Evolutionary conservation across 371 early-diverging fungal species (phyloP).

Genomic region (Funneliformis caledonium): DNA sequence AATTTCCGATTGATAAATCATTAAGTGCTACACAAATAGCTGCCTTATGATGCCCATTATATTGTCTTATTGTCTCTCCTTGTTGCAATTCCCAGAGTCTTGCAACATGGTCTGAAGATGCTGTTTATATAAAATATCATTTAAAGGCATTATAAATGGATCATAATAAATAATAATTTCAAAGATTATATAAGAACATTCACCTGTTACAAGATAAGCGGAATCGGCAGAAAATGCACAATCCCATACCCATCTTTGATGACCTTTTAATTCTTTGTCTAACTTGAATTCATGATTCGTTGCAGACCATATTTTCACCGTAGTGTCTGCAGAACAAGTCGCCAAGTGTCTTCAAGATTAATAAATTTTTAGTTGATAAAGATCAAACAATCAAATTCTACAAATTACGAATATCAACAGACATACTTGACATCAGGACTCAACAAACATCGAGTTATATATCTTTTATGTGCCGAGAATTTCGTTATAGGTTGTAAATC

Average conservation of each 20-base stretch:
- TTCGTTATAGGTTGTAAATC: conserved; percentile 76
- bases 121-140: conserved; percentile 45
- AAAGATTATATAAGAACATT: neutral
- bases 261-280: conserved; percentile 79
- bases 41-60: conserved; percentile 91
- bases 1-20: conserved; percentile 62
- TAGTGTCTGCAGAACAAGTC: conserved; percentile 88
- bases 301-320: conserved; percentile 76
- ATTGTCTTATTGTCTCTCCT: conserved; percentile 87
- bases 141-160: neutral
- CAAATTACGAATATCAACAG: neutral
- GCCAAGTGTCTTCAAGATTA: conserved; percentile 64
- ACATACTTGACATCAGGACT: conserved; percentile 82
- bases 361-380: conserved; percentile 30
- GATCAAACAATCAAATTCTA: neutral
- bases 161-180: neutral
- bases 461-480: conserved; percentile 80
- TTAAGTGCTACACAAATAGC: conserved; percentile 91
- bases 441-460: conserved; percentile 80
- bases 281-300: conserved; percentile 66
- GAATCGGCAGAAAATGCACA: conserved; percentile 93
- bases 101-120: conserved; percentile 88
- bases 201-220: conserved; percentile 86
- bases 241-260: conserved; percentile 95
- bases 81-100: conserved; percentile 84